Base-by-base conservation (phyloP, 1,284 basidiomycete genomes). In the Malassezia dermatis region DNA sequence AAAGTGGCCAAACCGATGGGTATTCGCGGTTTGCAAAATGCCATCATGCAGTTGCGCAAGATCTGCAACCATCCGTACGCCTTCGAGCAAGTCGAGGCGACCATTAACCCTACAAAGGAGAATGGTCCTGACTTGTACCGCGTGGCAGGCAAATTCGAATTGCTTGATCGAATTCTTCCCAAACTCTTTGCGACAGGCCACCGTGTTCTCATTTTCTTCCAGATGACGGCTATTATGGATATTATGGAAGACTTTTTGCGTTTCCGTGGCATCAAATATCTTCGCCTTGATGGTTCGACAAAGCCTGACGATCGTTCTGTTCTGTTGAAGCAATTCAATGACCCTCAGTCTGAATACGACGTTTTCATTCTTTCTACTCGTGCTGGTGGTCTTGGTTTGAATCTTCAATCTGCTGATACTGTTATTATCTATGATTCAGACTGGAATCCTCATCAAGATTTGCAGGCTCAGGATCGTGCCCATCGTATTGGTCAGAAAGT, bases 401-500 rank as follows among this genome's bases (percentile, higher is more conserved):
- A 98, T 76, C 78, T 99, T 77, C 93, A 96, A 77, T 94, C 89
- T 4, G 94, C 94, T 49, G 94, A 99, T 75, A 98, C 93, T 1
- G 94, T 99, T 76, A 86, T 99, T 78, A 95, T 99, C 84, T 93
- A 77, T 61, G 89, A 82, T 31, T 60, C 67, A 23, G 69, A 72
- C 51, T 72, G 61, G 59, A 67, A 71, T 49, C 64, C 63, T 44
- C 66, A 78, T 64, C 76, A 77, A 62, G 94, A 99, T 83, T 78
- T 98, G 64, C 94, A 99, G 78, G 81, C 81, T 2, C 80, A 81
- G 66, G 80, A 81, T 48, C 75, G 89, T 80, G 89, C 89, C 11
- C 93, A 99, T 80, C 91, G 94, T 83, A 98, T 98, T 70, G 94
- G 94, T 60, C 94, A 99, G 75, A 99, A 94, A 65, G 94, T 94